Base-by-base conservation (phyloP, 176 grass and related monocot genomes). In the Secale cereale region DNA sequence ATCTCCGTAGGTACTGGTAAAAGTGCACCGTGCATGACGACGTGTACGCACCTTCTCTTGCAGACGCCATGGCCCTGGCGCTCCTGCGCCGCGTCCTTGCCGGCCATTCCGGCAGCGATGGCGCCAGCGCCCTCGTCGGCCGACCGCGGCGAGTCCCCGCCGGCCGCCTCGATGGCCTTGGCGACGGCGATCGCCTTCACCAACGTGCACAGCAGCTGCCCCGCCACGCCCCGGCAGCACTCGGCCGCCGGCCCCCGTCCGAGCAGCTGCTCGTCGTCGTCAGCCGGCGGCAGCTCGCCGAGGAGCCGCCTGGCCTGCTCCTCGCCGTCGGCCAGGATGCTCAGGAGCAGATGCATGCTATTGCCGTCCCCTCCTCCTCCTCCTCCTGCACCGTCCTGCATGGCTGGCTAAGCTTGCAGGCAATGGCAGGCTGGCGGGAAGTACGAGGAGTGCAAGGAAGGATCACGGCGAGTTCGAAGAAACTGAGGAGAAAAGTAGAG, bases 71-170 rank as follows among this genome's bases (percentile, higher is more conserved):
- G 86, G 59, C 62, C 65, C 3, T 39, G 86, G 85, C 77, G 85
- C 28, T 86, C 90, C 8, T 52, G 80, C 71, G 4, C 23, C 25
- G 7, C 52, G 50, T 31, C 50, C 80, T 60, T 88, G 83, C n/a
- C 82, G 65, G 27, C 85, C 69, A 62, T 63, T 60, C 52, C 59
- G 29, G 39, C n/a, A n/a, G n/a, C n/a, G n/a, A n/a, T n/a, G n/a
- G n/a, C 39, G 39, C 61, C 79, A 0, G 84, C 85, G 81, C 90
- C 86, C 70, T 89, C 91, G 77, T 91, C 91, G 32, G 78, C 79
- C 4, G 91, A 96, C 54, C 87, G 76, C 17, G 86, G 91, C 25
- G 93, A 98, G 78, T 88, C 93, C 4, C 87, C 85, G 26, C 33
- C 46, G 6, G 79, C 71, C 12, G 81, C 74, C 54, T 88, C 80